Base-by-base conservation (phyloP, 805 yeast genomes). In the Barnettozyma salicaria region DNA sequence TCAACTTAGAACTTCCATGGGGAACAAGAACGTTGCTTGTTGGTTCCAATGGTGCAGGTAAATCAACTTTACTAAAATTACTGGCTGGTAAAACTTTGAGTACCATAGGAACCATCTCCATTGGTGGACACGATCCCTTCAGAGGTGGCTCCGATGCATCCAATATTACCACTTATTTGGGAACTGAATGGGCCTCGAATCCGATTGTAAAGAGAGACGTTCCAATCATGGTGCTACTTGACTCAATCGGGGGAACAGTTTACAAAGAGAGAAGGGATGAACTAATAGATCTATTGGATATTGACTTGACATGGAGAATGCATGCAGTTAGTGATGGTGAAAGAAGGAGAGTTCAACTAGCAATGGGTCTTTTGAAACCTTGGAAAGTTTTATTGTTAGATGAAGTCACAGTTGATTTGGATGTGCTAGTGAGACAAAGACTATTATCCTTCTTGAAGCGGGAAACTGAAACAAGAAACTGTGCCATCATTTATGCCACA, bases 1-100 rank as follows among this genome's bases (percentile, higher is more conserved):
- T 90, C 43, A 65, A 68, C 25, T 52, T 92, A 27, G 48, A 64
- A 10, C 68, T 92, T 16, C 77, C 80, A 1, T 75, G 82, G 70
- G 78, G 82, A 6, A 74, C 90, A 1, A 71, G 96, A 42, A 76
- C 89, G 9, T 64, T 92, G 24, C 59, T 92, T 7, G 70, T 92
- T 18, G 98, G 98, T 0, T 95, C 97, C 10, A 89, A 89, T 51
- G 98, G 98, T 14, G 97, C 98, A 1, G 97, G 98, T 5, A 92
- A 92, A 58, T 85, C 96, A 1, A 92, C 98, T 0, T 58, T 92
- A 29, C 67, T 92, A 45, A 76, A 78, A 55, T 72, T 92, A 13
- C 64, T 92, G 14, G 95, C 97, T 0, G 98, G 98, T 4, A 90
- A 90, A 52, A 87, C 92, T 7, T 68, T 92, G 41, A 80, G 94